Evolutionary conservation across 2,329 filamentous ascomycete species (phyloP).

Genomic region (Parastagonospora avenae): DNA sequence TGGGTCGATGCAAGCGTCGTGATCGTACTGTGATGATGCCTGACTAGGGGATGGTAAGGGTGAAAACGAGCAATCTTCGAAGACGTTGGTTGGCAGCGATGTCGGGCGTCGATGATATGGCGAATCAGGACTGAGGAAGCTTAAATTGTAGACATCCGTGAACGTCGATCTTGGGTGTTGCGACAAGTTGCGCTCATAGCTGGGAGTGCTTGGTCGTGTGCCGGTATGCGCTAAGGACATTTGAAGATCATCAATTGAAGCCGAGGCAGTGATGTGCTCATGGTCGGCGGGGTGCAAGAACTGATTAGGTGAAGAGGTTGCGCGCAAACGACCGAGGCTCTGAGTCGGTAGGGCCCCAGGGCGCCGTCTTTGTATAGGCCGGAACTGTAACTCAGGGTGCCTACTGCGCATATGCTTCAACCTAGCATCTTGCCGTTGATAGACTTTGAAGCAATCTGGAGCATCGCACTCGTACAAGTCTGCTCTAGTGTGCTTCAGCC

Average conservation of each 20-base stretch:
- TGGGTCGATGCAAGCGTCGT: not conserved
- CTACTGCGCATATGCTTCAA: conserved; percentile 14
- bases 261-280: not conserved
- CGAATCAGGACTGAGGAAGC: not conserved
- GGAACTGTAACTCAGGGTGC: conserved; percentile 8
- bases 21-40: not conserved
- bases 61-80: not conserved
- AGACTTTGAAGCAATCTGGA: conserved; percentile 6
- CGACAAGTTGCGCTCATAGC: not conserved
- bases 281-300: not conserved
- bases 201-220: conserved; percentile 3
- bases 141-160: not conserved
- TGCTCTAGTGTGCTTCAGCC: conserved; percentile 7
- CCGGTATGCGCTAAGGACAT: not conserved
- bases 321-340: not conserved
- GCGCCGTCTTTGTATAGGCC: conserved; percentile 1
- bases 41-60: not conserved
- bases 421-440: conserved; percentile 12
- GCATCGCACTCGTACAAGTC: conserved; percentile 4
- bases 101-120: not conserved
- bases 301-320: not conserved
- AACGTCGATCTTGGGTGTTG: not conserved
- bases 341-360: not conserved
- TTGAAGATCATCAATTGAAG: no score
- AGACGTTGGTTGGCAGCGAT: not conserved